Evolutionary conservation across 1,284 basidiomycete species (phyloP).

Genomic region (Microbotryum saponariae): DNA sequence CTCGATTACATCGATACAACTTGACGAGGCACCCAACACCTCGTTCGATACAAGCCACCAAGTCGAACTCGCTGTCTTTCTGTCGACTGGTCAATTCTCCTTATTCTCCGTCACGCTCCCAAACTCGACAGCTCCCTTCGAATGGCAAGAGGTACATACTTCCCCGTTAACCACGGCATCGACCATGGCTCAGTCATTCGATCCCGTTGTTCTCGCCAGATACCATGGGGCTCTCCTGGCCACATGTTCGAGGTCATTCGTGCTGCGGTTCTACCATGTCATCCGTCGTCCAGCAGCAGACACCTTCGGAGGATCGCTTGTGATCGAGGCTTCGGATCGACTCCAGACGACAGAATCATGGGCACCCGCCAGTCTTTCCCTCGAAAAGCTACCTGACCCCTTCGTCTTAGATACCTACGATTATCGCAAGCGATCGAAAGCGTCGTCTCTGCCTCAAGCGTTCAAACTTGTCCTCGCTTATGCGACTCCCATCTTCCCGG

Average conservation of each 20-base stretch:
- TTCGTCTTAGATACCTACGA: not conserved
- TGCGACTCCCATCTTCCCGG: slow-evolving; percentile 36
- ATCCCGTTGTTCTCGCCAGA: slow-evolving; percentile 28
- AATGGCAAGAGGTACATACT: slow-evolving; percentile 6
- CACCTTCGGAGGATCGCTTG: no score
- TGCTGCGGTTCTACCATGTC: slow-evolving; percentile 32
- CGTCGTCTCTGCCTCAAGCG: slow-evolving; percentile 5
- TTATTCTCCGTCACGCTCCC: slow-evolving; percentile 32
- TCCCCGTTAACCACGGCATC: not conserved
- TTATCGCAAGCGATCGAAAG: not conserved
- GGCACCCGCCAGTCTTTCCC: slow-evolving; percentile 9
- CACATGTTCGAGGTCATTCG: slow-evolving; percentile 35
- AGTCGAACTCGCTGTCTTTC: slow-evolving; percentile 31
- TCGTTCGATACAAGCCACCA: no score
- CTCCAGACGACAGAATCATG: not conserved
- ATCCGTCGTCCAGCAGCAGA: no score
- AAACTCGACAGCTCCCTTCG: not conserved
- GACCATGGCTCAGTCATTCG: slow-evolving; percentile 1
- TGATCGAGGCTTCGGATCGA: no score
- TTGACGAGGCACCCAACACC: slow-evolving; percentile 16
- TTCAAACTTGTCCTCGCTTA: slow-evolving; percentile 37
- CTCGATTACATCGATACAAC: slow-evolving; percentile 9
- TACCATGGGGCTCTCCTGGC: slow-evolving; percentile 36
- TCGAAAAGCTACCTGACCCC: not conserved
- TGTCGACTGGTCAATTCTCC: slow-evolving; percentile 36